These are phyloP conservation scores for Tetrapisispora fleetii DNA, from an alignment of 805 yeast genomes.

Conservation along the genomic window DNA sequence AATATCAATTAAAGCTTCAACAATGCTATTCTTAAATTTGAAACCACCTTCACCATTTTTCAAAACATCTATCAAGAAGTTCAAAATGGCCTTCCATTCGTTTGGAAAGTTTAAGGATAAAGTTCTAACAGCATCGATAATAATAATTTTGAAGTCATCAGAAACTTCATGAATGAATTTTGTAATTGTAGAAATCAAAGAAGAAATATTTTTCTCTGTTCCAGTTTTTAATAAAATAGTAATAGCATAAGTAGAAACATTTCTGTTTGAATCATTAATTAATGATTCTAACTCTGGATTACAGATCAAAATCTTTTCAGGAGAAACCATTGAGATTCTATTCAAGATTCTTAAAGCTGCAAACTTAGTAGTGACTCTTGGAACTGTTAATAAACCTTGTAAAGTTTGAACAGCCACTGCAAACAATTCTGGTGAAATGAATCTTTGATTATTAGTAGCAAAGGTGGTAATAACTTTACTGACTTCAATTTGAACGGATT, in stretches of 20 bases:
- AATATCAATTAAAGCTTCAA: conserved; percentile 88
- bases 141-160: conserved; percentile 91
- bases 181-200: conserved; percentile 77
- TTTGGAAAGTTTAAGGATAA: conserved; percentile 88
- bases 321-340: conserved; percentile 70
- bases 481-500: conserved; percentile 87
- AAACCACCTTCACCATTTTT: conserved; percentile 82
- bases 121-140: conserved; percentile 88
- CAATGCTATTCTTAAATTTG: conserved; percentile 73
- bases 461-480: conserved; percentile 43
- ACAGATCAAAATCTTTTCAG: conserved; percentile 69
- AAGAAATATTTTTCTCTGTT: conserved; percentile 78
- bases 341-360: conserved; percentile 88
- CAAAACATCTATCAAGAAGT: conserved; percentile 72
- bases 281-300: conserved; percentile 78
- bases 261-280: conserved; percentile 80
- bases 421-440: conserved; percentile 54
- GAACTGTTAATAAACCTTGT: conserved; percentile 71
- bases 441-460: conserved; percentile 45
- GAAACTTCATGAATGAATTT: conserved; percentile 87
- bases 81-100: conserved; percentile 73
- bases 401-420: conserved; percentile 63
- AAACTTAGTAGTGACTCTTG: conserved; percentile 82
- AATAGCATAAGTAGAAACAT: conserved; percentile 93
- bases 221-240: conserved; percentile 94